Evolutionary conservation across 768 basidiomycete species (phyloP).

Genomic region (Agrocybe pediades): DNA sequence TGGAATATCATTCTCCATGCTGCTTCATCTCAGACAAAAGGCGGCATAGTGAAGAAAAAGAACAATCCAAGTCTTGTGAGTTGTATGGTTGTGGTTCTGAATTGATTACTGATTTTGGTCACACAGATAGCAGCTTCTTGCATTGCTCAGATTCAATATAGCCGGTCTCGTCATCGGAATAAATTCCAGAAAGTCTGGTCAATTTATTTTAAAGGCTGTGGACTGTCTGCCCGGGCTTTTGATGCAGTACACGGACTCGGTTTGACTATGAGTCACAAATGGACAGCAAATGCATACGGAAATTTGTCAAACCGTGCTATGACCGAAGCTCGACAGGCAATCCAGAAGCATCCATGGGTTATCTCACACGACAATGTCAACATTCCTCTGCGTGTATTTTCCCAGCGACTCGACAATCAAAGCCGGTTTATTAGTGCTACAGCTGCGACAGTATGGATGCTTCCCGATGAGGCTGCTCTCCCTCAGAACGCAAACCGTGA

Average conservation of each 20-base stretch:
- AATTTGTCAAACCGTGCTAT: slow-evolving; percentile 27
- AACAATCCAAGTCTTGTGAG: slow-evolving; percentile 8
- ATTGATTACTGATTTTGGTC: not conserved
- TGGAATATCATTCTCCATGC: not conserved
- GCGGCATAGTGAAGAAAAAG: slow-evolving; percentile 20
- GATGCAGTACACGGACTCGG: slow-evolving; percentile 37
- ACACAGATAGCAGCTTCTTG: slow-evolving; percentile 24
- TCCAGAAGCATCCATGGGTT: slow-evolving; percentile 29
- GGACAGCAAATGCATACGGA: slow-evolving; percentile 27
- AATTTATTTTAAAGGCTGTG: slow-evolving; percentile 38
- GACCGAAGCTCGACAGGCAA: slow-evolving; percentile 20
- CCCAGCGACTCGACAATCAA: slow-evolving; percentile 38
- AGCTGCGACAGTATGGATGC: slow-evolving; percentile 34
- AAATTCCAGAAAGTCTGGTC: slow-evolving; percentile 32
- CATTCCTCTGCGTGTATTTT: slow-evolving; percentile 34
- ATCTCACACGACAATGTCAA: slow-evolving; percentile 40
- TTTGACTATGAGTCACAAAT: slow-evolving; percentile 42
- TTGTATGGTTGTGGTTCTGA: not conserved
- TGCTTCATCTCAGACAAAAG: not conserved
- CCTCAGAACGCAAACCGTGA: slow-evolving; percentile 14
- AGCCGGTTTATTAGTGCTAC: slow-evolving; percentile 36
- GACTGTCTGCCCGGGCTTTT: slow-evolving; percentile 36
- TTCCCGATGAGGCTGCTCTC: slow-evolving; percentile 20
- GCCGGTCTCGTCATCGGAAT: slow-evolving; percentile 24
- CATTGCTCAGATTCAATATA: slow-evolving; percentile 28